phyloP scores from a whole-genome alignment of 257 asterid genomes.

The Capsicum baccatum region DNA sequence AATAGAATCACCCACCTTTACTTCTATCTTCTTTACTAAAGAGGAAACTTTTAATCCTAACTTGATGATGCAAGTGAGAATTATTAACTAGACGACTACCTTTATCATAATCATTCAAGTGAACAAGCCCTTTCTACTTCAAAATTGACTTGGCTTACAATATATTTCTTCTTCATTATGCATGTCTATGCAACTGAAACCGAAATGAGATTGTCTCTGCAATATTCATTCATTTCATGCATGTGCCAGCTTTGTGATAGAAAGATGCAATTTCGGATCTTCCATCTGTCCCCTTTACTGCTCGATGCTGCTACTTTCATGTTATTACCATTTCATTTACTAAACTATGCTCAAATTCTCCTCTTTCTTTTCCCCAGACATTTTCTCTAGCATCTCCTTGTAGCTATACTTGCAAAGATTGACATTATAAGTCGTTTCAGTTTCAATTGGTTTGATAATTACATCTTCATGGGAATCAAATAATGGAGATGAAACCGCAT shows the following conservation, averaged over 20 bases:
- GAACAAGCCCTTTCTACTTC: not conserved
- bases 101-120: not conserved
- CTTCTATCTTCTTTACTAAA: not conserved
- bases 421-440: conserved; percentile 20
- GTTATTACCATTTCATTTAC: not conserved
- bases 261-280: not conserved
- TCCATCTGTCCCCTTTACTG: not conserved
- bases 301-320: not conserved
- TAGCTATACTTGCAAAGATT: conserved; percentile 44
- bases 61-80: not conserved
- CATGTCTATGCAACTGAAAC: not conserved
- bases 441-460: conserved; percentile 8
- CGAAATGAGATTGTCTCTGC: not conserved
- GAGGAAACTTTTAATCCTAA: not conserved
- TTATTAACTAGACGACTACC: not conserved
- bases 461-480: conserved; percentile 38
- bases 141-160: not conserved
- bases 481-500: conserved; percentile 42
- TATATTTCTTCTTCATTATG: not conserved
- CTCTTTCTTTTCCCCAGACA: conserved; percentile 35
- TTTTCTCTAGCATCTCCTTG: conserved; percentile 54
- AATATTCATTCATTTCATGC: not conserved
- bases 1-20: not conserved
- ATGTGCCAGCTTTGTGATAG: not conserved
- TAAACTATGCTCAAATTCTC: not conserved